These are phyloP conservation scores for Neonectria faginata DNA, from an alignment of 2,329 filamentous ascomycete genomes.

Conservation along the genomic window DNA sequence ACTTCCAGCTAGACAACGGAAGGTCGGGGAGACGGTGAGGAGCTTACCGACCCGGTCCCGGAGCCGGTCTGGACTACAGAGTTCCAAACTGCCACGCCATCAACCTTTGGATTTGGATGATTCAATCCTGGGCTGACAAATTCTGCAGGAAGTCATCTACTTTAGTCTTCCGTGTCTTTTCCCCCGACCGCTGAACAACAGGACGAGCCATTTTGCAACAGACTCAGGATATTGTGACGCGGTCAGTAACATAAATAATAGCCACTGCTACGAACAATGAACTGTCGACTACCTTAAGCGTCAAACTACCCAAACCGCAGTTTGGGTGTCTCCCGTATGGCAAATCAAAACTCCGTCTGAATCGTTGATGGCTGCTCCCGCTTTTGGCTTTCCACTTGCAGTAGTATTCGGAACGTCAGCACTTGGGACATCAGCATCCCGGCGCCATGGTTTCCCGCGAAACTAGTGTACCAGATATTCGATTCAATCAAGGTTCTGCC, in stretches of 20 bases:
- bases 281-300: too few relatives aligned
- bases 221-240: too few relatives aligned
- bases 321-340: too few relatives aligned
- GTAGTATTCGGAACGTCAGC: background rate
- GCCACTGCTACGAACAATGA: too few relatives aligned
- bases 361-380: background rate
- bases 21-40: background rate
- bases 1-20: background rate
- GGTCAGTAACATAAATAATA: too few relatives aligned
- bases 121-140: background rate
- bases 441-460: background rate
- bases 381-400: background rate
- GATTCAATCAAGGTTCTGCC: background rate
- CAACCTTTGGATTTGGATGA: background rate
- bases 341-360: background rate
- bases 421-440: background rate
- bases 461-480: background rate
- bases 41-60: background rate
- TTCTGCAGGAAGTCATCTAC: too few relatives aligned
- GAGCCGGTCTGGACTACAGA: background rate
- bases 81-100: background rate
- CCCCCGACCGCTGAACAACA: too few relatives aligned
- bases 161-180: too few relatives aligned
- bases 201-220: too few relatives aligned
- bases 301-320: too few relatives aligned